A percentile compares a stretch with the other conserved stretches of the same genome.
Conservation (phyloP, 1,139 yeast species). For the Kurtzmaniella quercitrusa region DNA sequence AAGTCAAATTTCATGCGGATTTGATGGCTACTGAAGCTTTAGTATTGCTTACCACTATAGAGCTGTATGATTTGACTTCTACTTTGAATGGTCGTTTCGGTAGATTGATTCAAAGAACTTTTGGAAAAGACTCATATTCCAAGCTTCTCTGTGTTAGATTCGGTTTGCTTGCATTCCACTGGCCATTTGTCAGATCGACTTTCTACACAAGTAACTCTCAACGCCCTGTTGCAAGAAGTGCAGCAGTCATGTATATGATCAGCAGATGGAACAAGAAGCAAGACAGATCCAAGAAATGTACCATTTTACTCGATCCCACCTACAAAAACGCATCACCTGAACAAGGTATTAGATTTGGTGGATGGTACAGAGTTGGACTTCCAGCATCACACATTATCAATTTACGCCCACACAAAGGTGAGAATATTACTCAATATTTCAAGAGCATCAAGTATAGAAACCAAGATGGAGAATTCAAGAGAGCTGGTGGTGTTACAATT, state of each 20-base stretch:
- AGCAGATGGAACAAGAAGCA: conserved; percentile 29
- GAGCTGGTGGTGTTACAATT: conserved; percentile 31
- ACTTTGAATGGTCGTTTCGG: conserved; percentile 29
- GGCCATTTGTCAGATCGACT: conserved; percentile 44
- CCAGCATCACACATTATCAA: conserved; percentile 42
- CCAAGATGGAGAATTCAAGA: conserved; percentile 29
- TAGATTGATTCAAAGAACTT: conserved; percentile 15
- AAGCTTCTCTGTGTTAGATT: conserved; percentile 32
- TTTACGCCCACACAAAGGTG: conserved; percentile 29
- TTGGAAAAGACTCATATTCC: conserved; percentile 27
- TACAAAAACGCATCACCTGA: conserved; percentile 31
- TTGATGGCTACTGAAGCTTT: conserved; percentile 40
- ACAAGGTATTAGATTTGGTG: conserved; percentile 32
- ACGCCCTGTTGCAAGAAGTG: conserved; percentile 38
- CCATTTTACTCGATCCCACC: conserved; percentile 36
- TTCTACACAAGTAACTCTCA: conserved; percentile 34
- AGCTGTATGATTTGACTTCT: conserved; percentile 33
- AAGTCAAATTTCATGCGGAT: conserved; percentile 23
- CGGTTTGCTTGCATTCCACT: conserved; percentile 41
- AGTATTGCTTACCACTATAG: conserved; percentile 31
- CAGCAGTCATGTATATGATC: conserved; percentile 36
- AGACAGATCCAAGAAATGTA: conserved; percentile 23
- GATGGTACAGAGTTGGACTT: conserved; percentile 32
- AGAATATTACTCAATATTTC: conserved; percentile 28
- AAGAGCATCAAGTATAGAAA: conserved; percentile 39